These are phyloP conservation scores for Calonectria pauciramosa DNA, from an alignment of 2,329 filamentous ascomycete species.

Conservation along the genomic window DNA sequence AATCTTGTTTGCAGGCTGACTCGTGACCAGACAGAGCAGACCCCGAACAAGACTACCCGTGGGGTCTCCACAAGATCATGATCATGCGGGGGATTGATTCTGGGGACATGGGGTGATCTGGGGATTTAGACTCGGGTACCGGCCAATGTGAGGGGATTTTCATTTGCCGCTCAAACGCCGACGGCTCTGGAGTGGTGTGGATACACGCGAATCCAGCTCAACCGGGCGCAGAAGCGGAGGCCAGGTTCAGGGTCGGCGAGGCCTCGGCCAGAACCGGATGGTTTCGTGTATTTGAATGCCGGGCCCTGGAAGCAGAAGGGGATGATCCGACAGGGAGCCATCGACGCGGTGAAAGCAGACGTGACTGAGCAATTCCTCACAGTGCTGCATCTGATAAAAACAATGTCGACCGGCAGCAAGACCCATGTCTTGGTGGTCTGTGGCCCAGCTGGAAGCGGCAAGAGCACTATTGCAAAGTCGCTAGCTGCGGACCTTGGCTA, in stretches of 20 bases:
- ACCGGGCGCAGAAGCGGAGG: background rate
- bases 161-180: constrained; percentile 22
- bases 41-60: background rate
- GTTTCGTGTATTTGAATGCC: constrained; percentile 8
- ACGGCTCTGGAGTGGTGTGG: background rate
- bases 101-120: constrained; percentile 21
- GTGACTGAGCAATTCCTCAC: background rate
- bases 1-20: background rate
- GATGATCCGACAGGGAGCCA: background rate
- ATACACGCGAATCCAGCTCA: background rate
- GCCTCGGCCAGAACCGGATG: constrained; percentile 2
- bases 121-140: constrained; percentile 11
- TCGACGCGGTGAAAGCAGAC: background rate
- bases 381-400: background rate
- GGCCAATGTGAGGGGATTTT: constrained; percentile 7
- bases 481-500: background rate
- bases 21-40: background rate
- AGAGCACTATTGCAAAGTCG: constrained; percentile 6
- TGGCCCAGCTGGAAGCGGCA: constrained; percentile 1
- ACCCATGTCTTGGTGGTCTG: constrained; percentile 5
- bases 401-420: background rate
- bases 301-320: background rate
- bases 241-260: background rate
- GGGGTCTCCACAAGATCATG: constrained; percentile 23
- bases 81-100: constrained; percentile 20